phyloP scores from a whole-genome alignment of 495 filamentous ascomycete species.

The Bombardia bombarda region DNA sequence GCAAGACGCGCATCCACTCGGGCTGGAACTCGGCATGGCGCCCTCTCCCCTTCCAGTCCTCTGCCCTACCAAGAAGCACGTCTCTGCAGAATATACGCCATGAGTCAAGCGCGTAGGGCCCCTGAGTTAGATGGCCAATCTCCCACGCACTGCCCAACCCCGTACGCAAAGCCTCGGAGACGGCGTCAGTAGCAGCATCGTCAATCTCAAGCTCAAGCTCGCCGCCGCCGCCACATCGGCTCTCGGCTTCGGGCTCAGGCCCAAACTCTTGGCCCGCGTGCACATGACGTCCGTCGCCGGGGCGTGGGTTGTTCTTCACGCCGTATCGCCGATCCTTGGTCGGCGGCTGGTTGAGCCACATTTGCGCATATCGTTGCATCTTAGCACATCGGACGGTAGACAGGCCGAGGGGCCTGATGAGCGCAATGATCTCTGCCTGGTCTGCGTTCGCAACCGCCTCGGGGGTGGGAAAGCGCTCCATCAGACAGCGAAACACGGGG shows the following conservation, averaged over 20 bases:
- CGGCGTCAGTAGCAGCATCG: constrained; percentile 3
- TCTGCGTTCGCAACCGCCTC: constrained; percentile 54
- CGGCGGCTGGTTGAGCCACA: constrained; percentile 63
- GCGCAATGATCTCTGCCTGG: constrained; percentile 44
- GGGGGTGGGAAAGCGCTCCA: constrained; percentile 60
- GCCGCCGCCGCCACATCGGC: too few species aligned
- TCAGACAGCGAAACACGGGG: constrained; percentile 65
- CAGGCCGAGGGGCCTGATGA: constrained; percentile 70
- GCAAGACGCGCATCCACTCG: constrained; percentile 85
- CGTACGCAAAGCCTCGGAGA: constrained; percentile 24
- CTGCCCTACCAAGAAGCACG: constrained; percentile 53
- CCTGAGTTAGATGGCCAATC: constrained; percentile 79
- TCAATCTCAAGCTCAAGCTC: constrained; percentile 1
- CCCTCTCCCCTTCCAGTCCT: constrained; percentile 51
- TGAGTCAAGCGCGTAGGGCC: constrained; percentile 80
- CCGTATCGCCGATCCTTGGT: constrained; percentile 49
- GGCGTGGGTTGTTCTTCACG: constrained; percentile 60
- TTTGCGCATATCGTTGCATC: constrained; percentile 57
- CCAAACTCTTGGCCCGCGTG: constrained; percentile 37
- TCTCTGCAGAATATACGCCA: constrained; percentile 95
- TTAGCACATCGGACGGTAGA: constrained; percentile 42
- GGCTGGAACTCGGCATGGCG: constrained; percentile 38
- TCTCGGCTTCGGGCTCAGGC: constrained; percentile 16
- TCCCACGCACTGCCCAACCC: constrained; percentile 58
- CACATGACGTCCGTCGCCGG: constrained; percentile 48